phyloP scores from a whole-genome alignment of 176 grass and related monocot species.

The Aechmea fasciata region DNA sequence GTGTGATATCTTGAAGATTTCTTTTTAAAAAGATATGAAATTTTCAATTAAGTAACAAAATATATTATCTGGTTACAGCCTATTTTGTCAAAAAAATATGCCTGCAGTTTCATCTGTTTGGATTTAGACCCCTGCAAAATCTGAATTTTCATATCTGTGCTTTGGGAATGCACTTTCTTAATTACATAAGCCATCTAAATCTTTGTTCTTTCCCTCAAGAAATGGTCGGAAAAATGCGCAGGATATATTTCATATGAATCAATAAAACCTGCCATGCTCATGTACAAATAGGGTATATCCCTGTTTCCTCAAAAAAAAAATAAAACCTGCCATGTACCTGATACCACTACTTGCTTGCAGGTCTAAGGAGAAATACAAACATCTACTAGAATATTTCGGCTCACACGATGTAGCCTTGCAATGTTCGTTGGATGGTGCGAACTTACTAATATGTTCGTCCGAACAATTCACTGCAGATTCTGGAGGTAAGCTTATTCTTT shows the following conservation, averaged over 20 bases:
- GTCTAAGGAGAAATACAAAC: constrained; percentile 4
- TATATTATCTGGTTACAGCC: no score
- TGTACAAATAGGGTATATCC: no score
- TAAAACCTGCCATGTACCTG: neutral
- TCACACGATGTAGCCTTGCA: constrained; percentile 6
- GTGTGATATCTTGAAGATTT: neutral
- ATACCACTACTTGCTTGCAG: neutral
- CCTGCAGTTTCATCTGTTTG: no score
- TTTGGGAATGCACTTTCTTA: no score
- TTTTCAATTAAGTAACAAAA: no score
- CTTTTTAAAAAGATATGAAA: neutral
- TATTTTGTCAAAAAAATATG: no score
- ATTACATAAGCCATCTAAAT: no score
- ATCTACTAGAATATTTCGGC: neutral
- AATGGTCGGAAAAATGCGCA: neutral
- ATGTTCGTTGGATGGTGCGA: constrained; percentile 1
- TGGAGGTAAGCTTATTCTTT: neutral
- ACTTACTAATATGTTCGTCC: neutral
- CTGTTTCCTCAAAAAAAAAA: no score
- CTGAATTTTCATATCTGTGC: no score
- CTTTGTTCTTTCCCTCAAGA: neutral
- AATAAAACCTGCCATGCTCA: no score
- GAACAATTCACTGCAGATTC: neutral
- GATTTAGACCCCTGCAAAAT: no score
- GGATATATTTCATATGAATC: neutral